Base-by-base conservation (phyloP, 371 early-diverging fungal genomes). In the Apophysomyces variabilis region DNA sequence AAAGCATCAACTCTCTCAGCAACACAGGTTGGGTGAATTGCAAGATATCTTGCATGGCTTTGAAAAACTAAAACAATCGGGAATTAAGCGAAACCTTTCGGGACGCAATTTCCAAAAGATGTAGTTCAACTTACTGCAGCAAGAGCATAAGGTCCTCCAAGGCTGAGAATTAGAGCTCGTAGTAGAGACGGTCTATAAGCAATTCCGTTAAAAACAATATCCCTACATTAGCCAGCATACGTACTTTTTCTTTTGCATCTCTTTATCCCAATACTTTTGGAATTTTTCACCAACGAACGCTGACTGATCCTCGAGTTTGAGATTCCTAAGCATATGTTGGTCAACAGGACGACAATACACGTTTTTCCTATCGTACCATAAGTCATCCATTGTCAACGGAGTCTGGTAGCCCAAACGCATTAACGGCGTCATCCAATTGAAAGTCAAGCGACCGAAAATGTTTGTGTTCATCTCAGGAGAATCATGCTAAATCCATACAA, bases 401-500 rank as follows among this genome's bases (percentile, higher is more conserved):
- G 92, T 91, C 39, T 75, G 66, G 66, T 87, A 88, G 3, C 97
- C 99, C 21, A 89, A 76, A 60, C 90, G 89, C 85, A 98, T 92
- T 70, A 97, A 68, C 5, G 88, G 87, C 38, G 92, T 90, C 90
- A 98, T 93, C 99, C 99, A 98, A 41, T 87, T 79, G 74, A 97
- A 98, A 0, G 91, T 87, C 7, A 95, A 72, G 39, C 86, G 78
- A 11, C 94, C 91, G 68, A 96, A 96, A 41, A 98, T 88, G 68
- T 93, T 92, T 43, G 96, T 90, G 11, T 82, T 85, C 21, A 87
- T 89, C 68, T 97, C 97, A 4, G 94, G 95, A 47, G 84, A 77
- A 43, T 83, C 68, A 65, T 70, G 66, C 76, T 84, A 62, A 18
- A 45, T 26, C 3, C 36, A 46, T 39, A 5, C 11, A 5, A 26